Evolutionary conservation across 441 rosid genomes (phyloP).

Genomic region (Viola pubescens): DNA sequence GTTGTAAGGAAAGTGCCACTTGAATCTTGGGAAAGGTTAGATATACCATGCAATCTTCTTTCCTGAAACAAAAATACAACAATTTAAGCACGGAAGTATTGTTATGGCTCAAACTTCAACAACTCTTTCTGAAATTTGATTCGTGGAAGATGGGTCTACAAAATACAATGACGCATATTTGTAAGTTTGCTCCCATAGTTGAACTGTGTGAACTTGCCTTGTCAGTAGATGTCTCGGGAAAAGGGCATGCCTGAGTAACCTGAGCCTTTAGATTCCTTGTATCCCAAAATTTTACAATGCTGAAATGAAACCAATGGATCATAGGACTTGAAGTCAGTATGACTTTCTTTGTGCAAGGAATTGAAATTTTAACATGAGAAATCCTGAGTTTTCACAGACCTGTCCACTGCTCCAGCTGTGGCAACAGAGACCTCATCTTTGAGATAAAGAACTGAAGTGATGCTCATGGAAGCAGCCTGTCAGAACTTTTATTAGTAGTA

Average conservation of each 20-base stretch:
- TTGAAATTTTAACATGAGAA: conserved; percentile 4
- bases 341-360: conserved; percentile 1
- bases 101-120: neutral
- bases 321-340: conserved; percentile 11
- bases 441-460: conserved; percentile 81
- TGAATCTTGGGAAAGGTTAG: conserved; percentile 79
- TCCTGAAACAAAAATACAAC: conserved; percentile 36
- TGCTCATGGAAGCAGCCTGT: conserved; percentile 79
- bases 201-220: conserved; percentile 36
- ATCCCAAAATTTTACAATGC: conserved; percentile 87
- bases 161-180: neutral
- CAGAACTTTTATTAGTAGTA: conserved; percentile 18
- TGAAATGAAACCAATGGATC: conserved; percentile 23
- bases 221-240: conserved; percentile 37
- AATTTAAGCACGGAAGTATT: neutral
- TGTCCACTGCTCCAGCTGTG: conserved; percentile 82
- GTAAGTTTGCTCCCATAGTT: too few relatives aligned
- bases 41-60: conserved; percentile 63
- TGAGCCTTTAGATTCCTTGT: conserved; percentile 61
- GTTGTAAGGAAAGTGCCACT: conserved; percentile 71
- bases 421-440: conserved; percentile 72
- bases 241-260: conserved; percentile 53
- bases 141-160: neutral
- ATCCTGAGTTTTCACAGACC: conserved; percentile 33
- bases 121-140: neutral